These are phyloP conservation scores for Hyphopichia fennica DNA, from an alignment of 1,139 yeast species.

Conservation along the genomic window DNA sequence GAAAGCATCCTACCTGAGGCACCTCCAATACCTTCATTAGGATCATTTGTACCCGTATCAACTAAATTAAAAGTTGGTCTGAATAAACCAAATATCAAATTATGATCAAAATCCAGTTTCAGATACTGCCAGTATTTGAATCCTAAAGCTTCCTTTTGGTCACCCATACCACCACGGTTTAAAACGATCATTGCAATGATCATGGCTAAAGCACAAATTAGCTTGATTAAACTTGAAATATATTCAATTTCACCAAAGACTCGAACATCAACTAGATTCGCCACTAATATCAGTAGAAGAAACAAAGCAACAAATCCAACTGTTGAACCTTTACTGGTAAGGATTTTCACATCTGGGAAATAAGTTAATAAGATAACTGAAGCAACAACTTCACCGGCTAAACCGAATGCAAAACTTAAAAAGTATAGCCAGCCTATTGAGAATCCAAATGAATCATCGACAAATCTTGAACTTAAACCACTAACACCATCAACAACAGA, in stretches of 20 bases:
- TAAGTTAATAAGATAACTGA: conserved; percentile 73
- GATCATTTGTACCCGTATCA: conserved; percentile 50
- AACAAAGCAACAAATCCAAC: conserved; percentile 71
- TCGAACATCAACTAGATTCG: conserved; percentile 67
- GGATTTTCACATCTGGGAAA: conserved; percentile 53
- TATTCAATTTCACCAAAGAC: conserved; percentile 78
- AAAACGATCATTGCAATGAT: conserved; percentile 65
- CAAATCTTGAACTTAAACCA: conserved; percentile 74
- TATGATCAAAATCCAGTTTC: conserved; percentile 48
- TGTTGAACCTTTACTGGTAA: conserved; percentile 45
- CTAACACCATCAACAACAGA: conserved; percentile 82
- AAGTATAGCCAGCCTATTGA: conserved; percentile 80
- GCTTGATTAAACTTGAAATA: conserved; percentile 57
- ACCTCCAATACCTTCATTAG: conserved; percentile 58
- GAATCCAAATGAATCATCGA: conserved; percentile 84
- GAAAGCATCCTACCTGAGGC: conserved; percentile 64
- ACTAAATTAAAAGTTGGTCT: conserved; percentile 64
- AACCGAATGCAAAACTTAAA: conserved; percentile 68
- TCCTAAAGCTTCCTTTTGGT: conserved; percentile 47
- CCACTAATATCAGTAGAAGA: conserved; percentile 44
- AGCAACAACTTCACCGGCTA: conserved; percentile 81
- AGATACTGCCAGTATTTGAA: conserved; percentile 63
- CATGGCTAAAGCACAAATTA: conserved; percentile 54
- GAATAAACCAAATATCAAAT: conserved; percentile 67
- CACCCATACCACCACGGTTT: conserved; percentile 54